Evolutionary conservation across 768 basidiomycete species (phyloP).

Genomic region (Royoungia palumana): DNA sequence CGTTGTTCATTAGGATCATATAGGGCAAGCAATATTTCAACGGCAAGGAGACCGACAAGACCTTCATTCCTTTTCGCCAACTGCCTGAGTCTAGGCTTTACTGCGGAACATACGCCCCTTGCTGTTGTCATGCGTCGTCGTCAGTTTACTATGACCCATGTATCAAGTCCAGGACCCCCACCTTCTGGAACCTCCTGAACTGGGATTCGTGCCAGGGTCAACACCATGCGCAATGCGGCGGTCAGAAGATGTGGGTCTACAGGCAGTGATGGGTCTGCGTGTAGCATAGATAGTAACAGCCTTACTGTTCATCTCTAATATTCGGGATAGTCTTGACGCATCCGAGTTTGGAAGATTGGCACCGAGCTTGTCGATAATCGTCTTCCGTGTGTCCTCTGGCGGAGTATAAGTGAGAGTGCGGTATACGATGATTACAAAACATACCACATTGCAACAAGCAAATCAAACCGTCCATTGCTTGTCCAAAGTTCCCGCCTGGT

Average conservation of each 20-base stretch:
- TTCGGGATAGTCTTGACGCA: constrained; percentile 9
- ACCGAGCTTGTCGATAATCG: constrained; percentile 8
- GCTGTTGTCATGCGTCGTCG: not conserved
- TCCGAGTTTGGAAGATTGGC: not conserved
- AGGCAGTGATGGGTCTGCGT: not conserved
- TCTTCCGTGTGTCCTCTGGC: constrained; percentile 11
- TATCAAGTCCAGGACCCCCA: not conserved
- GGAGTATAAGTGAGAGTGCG: not conserved
- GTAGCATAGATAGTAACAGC: too few species aligned
- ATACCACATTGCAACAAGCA: constrained; percentile 17
- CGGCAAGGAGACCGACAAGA: constrained; percentile 18
- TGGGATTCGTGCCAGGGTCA: constrained; percentile 13
- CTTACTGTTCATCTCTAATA: constrained; percentile 17
- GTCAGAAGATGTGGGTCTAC: constrained; percentile 10
- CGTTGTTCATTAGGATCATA: constrained; percentile 3
- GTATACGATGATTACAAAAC: not conserved
- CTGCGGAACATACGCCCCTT: not conserved
- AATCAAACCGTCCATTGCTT: constrained; percentile 22
- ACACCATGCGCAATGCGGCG: constrained; percentile 18
- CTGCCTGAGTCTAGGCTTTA: constrained; percentile 14
- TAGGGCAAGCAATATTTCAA: constrained; percentile 18
- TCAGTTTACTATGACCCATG: too few species aligned
- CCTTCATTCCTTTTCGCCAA: constrained; percentile 8
- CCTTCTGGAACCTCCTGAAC: constrained; percentile 8
- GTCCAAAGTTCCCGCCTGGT: constrained; percentile 8